phyloP scores from a whole-genome alignment of 2,329 filamentous ascomycete genomes.

The Lachnellula subtilissima region DNA sequence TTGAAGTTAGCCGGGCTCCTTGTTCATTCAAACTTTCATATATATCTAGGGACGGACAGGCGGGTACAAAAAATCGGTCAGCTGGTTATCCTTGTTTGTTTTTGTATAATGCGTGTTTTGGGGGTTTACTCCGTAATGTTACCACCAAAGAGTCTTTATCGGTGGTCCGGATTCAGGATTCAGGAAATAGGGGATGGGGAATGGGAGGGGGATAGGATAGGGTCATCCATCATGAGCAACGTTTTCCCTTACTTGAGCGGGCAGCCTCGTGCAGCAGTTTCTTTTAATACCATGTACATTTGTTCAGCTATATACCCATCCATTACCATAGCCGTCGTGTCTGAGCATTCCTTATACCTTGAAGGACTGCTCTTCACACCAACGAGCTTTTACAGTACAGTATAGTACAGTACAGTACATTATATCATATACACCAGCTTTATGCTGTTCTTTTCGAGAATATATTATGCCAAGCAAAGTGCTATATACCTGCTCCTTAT shows the following conservation, averaged over 20 bases:
- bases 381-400: too few species aligned
- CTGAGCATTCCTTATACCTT: too few species aligned
- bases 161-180: too few species aligned
- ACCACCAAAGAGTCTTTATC: too few species aligned
- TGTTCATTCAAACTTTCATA: neutral
- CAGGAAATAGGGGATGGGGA: too few species aligned
- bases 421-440: too few species aligned
- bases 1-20: slow-evolving; percentile 5
- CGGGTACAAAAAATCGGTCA: neutral
- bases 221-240: slow-evolving; percentile 6
- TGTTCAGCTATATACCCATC: slow-evolving; percentile 11
- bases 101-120: neutral
- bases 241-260: neutral
- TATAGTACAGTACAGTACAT: too few species aligned
- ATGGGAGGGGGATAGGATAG: neutral
- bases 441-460: too few species aligned
- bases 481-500: too few species aligned
- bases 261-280: neutral
- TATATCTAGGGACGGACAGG: neutral
- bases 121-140: neutral
- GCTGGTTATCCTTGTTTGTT: neutral
- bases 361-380: too few species aligned
- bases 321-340: too few species aligned
- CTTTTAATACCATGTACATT: slow-evolving; percentile 8
- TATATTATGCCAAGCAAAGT: too few species aligned